phyloP scores from a whole-genome alignment of 2,329 filamentous ascomycete genomes.

The Stemphylium lycopersici region DNA sequence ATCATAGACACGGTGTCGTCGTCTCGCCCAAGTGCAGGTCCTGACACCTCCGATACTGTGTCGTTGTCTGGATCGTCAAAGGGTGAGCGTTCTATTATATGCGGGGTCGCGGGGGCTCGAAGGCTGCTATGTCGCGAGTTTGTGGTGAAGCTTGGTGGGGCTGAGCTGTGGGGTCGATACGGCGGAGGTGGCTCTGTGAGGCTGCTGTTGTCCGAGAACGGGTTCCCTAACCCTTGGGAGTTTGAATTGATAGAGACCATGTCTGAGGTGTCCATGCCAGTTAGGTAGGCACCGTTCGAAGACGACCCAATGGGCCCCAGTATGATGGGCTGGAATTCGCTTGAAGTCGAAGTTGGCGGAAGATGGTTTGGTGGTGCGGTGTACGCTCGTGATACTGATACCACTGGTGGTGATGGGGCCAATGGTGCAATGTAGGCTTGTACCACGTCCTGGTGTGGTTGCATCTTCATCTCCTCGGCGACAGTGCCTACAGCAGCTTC shows the following conservation, averaged over 20 bases:
- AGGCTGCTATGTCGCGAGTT: slow-evolving; percentile 44
- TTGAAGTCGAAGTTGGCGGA: slow-evolving; percentile 23
- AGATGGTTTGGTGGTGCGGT: slow-evolving; percentile 20
- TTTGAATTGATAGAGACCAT: slow-evolving; percentile 38
- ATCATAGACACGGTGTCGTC: slow-evolving; percentile 36
- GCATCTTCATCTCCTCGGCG: slow-evolving; percentile 37
- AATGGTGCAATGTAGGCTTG: slow-evolving; percentile 31
- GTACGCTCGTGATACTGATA: slow-evolving; percentile 21
- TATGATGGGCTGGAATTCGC: slow-evolving; percentile 38
- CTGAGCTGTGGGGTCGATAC: slow-evolving; percentile 43
- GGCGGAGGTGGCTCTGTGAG: slow-evolving; percentile 45
- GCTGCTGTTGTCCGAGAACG: slow-evolving; percentile 40
- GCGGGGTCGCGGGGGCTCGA: slow-evolving; percentile 23
- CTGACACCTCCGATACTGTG: slow-evolving; percentile 36
- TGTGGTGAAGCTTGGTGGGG: slow-evolving; percentile 34
- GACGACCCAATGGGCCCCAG: slow-evolving; percentile 41
- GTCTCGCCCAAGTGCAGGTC: slow-evolving; percentile 21
- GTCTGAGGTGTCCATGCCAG: slow-evolving; percentile 49
- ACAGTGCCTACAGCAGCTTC: slow-evolving; percentile 15
- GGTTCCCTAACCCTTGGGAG: slow-evolving; percentile 32
- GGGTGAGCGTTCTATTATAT: slow-evolving; percentile 36
- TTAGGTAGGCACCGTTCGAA: slow-evolving; percentile 44
- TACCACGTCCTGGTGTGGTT: slow-evolving; percentile 12
- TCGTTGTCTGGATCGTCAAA: slow-evolving; percentile 45
- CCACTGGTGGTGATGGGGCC: slow-evolving; percentile 1